A percentile compares a stretch with the other conserved stretches of the same genome.
phyloP scores from a whole-genome alignment of 306 rosid genomes.

The Castanea mollissima region DNA sequence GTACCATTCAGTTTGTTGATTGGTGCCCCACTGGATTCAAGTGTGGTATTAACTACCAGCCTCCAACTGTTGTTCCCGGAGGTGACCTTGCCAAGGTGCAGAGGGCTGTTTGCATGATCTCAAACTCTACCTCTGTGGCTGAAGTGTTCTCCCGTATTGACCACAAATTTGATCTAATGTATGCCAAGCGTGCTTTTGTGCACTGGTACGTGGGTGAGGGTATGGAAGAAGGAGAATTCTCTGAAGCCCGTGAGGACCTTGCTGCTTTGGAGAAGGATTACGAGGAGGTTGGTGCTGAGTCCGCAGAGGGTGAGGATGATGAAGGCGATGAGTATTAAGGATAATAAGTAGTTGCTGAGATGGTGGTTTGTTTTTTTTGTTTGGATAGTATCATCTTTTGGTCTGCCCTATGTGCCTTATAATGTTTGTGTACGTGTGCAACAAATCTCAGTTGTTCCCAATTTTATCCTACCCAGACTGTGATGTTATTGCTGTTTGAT shows the following conservation, averaged over 20 bases:
- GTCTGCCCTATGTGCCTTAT: too few relatives aligned
- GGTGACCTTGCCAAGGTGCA: conserved; percentile 96
- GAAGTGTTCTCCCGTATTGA: conserved; percentile 92
- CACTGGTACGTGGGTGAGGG: conserved; percentile 99
- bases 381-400: not conserved
- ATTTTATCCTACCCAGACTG: too few relatives aligned
- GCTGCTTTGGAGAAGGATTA: conserved; percentile 94
- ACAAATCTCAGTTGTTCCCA: too few relatives aligned
- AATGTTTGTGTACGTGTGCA: too few relatives aligned
- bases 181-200: conserved; percentile 85
- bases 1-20: conserved; percentile 87
- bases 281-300: conserved; percentile 93
- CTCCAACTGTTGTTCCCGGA: conserved; percentile 92
- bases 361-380: not conserved
- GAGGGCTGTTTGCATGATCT: conserved; percentile 93
- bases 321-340: conserved; percentile 64
- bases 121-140: conserved; percentile 87
- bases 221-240: conserved; percentile 97
- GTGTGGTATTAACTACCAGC: conserved; percentile 94
- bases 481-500: too few relatives aligned
- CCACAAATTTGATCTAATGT: conserved; percentile 92
- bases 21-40: conserved; percentile 98
- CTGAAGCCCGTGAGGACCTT: conserved; percentile 95
- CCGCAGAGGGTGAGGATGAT: conserved; percentile 71
- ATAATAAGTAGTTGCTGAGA: not conserved